Base-by-base conservation (phyloP, 225 moss, liverwort and hornwort genomes). In the Pseudoscleropodium purum region DNA sequence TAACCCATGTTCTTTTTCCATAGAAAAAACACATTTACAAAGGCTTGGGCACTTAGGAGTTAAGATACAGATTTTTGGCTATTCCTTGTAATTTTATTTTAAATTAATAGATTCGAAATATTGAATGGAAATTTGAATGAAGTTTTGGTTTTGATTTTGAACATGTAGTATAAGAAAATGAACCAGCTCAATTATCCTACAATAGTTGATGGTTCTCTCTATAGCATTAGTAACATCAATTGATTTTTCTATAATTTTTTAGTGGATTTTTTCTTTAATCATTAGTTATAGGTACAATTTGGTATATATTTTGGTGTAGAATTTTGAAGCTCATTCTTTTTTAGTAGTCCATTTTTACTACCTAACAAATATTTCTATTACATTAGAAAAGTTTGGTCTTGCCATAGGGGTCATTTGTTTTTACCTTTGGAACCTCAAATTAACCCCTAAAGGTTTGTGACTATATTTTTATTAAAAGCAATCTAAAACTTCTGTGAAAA, bases 391-490 rank as follows among this genome's bases (percentile, higher is more conserved):
- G 29, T 73, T 45, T 17, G 45, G 10, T 73, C 10, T 17, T 4
- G 3, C 29, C 0, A 5, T 6, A 1, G 16, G 29, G 29, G 29
- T 45, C 17, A 26, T 9, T 5, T 4, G 0, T 29, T 43, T 29
- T 29, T 26, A 73, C 16, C 15, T 27, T 73, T 43, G 5, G 16
- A 73, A 27, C 43, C 16, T 43, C 15, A 72, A 23, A n/a, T 19
- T 24, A n/a, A 70, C 47, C 9, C 10, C 9, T 47, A 47, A 47
- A 47, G 47, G 47, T 47, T 47, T 47, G 47, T 47, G 47, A 47
- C 47, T 47, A 47, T 45, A 45, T 47, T 47, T 47, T 47, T 47
- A 47, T 9, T 10, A 47, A 47, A 47, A 8, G 10, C 9, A 9
- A 8, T 47, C 10, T 47, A 47, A 47, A 9, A 47, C 47, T 10